phyloP scores from a whole-genome alignment of 768 basidiomycete species.

The Phaffia tasmanica region DNA sequence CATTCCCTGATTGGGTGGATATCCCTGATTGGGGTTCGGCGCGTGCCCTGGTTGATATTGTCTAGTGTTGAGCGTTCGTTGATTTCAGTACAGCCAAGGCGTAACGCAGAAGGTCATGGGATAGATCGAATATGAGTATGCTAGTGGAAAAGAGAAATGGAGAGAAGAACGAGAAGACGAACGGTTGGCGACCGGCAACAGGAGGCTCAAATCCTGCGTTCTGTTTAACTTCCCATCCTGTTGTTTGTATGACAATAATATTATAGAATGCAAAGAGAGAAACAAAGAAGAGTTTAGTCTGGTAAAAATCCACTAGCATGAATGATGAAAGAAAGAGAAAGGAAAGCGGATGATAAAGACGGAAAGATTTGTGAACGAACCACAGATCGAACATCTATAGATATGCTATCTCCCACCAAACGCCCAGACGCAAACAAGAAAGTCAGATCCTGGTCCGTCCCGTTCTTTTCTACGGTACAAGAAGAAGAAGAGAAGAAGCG shows the following conservation, averaged over 20 bases:
- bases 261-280: too few relatives aligned
- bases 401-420: neutral
- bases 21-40: too few relatives aligned
- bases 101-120: too few relatives aligned
- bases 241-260: too few relatives aligned
- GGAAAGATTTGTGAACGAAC: neutral
- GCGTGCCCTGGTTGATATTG: too few relatives aligned
- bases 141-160: neutral
- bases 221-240: constrained; percentile 23
- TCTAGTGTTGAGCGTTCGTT: too few relatives aligned
- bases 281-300: too few relatives aligned
- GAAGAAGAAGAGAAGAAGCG: neutral
- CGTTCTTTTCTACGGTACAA: neutral
- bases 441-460: neutral
- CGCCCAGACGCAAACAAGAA: neutral
- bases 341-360: neutral
- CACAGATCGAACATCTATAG: constrained; percentile 19
- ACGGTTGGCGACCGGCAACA: constrained; percentile 13
- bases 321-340: neutral
- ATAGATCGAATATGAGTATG: too few relatives aligned
- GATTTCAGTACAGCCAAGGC: too few relatives aligned
- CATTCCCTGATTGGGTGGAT: too few relatives aligned
- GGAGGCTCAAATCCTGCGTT: constrained; percentile 18
- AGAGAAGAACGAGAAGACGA: neutral
- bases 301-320: too few relatives aligned